Evolutionary conservation across 2,329 filamentous ascomycete genomes (phyloP).

Genomic region (Pezicula neosporulosa): DNA sequence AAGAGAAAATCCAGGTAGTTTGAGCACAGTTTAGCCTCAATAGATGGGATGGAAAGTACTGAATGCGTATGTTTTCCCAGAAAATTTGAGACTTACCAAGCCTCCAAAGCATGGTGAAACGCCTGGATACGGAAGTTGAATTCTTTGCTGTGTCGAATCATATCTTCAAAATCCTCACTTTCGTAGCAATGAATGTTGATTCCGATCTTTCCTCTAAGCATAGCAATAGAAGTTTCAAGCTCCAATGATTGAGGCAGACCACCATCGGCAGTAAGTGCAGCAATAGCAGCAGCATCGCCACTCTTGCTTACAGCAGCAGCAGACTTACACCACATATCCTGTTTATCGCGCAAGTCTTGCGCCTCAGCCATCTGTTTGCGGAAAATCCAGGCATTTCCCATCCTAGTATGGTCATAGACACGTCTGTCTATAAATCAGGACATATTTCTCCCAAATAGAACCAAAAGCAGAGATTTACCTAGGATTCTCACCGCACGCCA

Average conservation of each 20-base stretch:
- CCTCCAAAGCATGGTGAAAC: slow-evolving; percentile 38
- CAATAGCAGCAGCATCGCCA: slow-evolving; percentile 17
- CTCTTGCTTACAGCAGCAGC: slow-evolving; percentile 17
- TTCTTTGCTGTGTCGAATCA: slow-evolving; percentile 38
- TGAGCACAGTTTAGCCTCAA: too few species aligned
- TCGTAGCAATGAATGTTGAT: slow-evolving; percentile 44
- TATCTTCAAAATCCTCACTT: slow-evolving; percentile 39
- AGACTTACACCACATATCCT: slow-evolving; percentile 31
- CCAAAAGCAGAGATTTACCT: slow-evolving; percentile 4
- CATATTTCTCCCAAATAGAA: too few species aligned
- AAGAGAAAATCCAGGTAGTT: too few species aligned
- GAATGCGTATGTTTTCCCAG: too few species aligned
- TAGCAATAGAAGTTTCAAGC: slow-evolving; percentile 35
- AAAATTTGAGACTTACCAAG: slow-evolving; percentile 23
- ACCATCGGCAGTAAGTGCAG: slow-evolving; percentile 12
- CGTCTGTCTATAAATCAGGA: slow-evolving; percentile 4
- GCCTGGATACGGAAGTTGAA: slow-evolving; percentile 38
- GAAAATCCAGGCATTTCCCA: slow-evolving; percentile 37
- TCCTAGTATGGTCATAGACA: slow-evolving; percentile 34
- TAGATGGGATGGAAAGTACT: too few species aligned
- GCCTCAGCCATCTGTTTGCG: slow-evolving; percentile 36
- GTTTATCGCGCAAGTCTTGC: slow-evolving; percentile 30
- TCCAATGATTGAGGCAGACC: slow-evolving; percentile 32
- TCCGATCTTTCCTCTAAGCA: slow-evolving; percentile 37
- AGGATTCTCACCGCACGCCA: slow-evolving; percentile 45